Base-by-base conservation (phyloP, 139 green algal genomes). In the Micromonas pusilla region DNA sequence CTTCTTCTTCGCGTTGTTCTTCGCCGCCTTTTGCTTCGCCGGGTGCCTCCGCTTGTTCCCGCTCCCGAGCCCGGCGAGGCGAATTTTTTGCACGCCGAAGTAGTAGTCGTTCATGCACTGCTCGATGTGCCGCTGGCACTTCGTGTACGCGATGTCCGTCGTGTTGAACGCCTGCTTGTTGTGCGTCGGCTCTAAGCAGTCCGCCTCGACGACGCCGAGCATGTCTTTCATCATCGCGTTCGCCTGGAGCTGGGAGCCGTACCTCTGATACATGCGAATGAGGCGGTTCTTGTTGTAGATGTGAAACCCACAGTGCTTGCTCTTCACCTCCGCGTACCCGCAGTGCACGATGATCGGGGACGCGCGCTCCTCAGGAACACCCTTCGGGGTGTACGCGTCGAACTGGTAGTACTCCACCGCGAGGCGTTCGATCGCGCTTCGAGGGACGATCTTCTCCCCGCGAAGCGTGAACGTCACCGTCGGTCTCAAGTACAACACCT, bases 261-360 rank as follows among this genome's bases (percentile, higher is more conserved):
- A 75, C 19, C 73, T 36, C 30, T 80, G 64, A 26, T 83, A 83
- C 36, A 77, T 57, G 26, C 64, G 54, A 34, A 83, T 83, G 28
- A 83, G 52, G 21, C 79, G 72, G 36, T 83, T 83, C 23, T 83
- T 83, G 62, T 83, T 77, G 63, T 83, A 83, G 34, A 83, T 83
- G 28, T 80, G 74, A 63, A 81, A 76, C 13, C 79, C 79, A 31
- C 67, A 83, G n/a, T 73, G 31, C 52, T 76, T 70, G 0, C 36
- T 57, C 2, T 26, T 62, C 45, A 36, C 77, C 2, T 80, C 74
- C 30, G 25, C 25, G 67, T 83, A 77, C 1, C 68, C 62, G 34
- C 65, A 31, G 34, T 75, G 72, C 23, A 79, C 13, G 34, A 53
- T 52, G n/a, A 80, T 70, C 0, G 20, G 20, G 19, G 25, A 32